Evolutionary conservation across 2,329 filamentous ascomycete species (phyloP).

Genomic region (Diplodia mutila): DNA sequence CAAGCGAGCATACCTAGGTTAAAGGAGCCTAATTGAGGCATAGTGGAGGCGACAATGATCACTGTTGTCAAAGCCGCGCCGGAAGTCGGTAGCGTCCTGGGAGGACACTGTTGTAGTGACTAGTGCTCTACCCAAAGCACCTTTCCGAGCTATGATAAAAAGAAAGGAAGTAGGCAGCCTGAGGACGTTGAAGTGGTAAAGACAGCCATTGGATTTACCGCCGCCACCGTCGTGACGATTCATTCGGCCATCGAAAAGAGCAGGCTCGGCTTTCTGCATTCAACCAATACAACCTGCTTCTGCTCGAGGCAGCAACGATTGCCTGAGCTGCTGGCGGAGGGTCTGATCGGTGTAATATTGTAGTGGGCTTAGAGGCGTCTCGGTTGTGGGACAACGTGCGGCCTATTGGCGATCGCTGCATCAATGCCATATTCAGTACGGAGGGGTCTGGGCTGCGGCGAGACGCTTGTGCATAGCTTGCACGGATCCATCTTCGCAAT

Average conservation of each 20-base stretch:
- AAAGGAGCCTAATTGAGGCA: not conserved
- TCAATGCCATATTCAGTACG: not conserved
- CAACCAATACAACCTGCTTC: not conserved
- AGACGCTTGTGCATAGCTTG: not conserved
- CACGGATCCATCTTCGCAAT: not conserved
- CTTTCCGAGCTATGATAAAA: not conserved
- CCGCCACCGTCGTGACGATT: not conserved
- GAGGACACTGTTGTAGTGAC: not conserved
- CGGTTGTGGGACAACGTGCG: not conserved
- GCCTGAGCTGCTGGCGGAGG: not conserved
- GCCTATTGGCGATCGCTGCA: not conserved
- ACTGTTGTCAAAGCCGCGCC: not conserved
- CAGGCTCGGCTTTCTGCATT: no score
- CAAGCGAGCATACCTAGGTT: not conserved
- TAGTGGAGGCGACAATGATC: no score
- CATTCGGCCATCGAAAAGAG: not conserved
- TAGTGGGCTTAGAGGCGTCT: not conserved
- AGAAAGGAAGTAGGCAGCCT: no score
- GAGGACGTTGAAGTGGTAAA: no score
- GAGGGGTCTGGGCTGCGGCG: not conserved
- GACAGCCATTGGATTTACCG: no score
- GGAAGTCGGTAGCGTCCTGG: not conserved
- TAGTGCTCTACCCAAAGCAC: not conserved
- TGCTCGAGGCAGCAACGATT: not conserved
- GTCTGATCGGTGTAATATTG: not conserved